phyloP scores from a whole-genome alignment of 1,139 yeast species.

The Lodderomyces elongisporus region DNA sequence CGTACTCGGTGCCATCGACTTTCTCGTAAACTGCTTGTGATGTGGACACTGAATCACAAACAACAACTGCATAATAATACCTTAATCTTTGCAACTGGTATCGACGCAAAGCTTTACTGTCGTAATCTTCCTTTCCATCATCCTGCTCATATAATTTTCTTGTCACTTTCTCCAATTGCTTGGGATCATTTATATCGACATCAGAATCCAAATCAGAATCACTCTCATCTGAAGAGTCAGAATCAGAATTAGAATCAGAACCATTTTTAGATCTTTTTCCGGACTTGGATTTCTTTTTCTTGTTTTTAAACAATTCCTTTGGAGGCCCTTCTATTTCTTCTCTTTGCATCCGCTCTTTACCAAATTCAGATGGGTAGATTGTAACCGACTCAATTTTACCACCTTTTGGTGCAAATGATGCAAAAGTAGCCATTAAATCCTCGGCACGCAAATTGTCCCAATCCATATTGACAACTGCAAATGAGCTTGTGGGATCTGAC shows the following conservation, averaged over 20 bases:
- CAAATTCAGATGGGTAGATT: conserved; percentile 90
- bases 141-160: conserved; percentile 67
- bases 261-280: conserved; percentile 9
- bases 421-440: conserved; percentile 85
- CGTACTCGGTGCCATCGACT: conserved; percentile 94
- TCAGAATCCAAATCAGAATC: conserved; percentile 46
- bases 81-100: conserved; percentile 84
- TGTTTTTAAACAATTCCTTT: conserved; percentile 61
- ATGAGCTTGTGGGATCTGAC: conserved; percentile 75
- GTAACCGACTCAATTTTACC: conserved; percentile 68
- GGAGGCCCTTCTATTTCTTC: conserved; percentile 96
- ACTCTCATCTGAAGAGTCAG: conserved; percentile 15
- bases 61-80: conserved; percentile 90
- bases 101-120: conserved; percentile 62
- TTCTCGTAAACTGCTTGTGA: conserved; percentile 74
- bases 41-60: conserved; percentile 69
- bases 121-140: conserved; percentile 68
- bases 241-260: too few species aligned
- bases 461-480: conserved; percentile 94
- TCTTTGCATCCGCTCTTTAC: conserved; percentile 84
- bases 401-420: conserved; percentile 76
- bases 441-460: conserved; percentile 91
- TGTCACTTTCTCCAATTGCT: conserved; percentile 48
- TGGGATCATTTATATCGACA: conserved; percentile 37
- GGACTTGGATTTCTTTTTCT: conserved; percentile 19